A percentile compares a stretch with the other conserved stretches of the same genome.
Conservation (phyloP, 495 filamentous ascomycete genomes). For the Hyaloscypha bicolor region DNA sequence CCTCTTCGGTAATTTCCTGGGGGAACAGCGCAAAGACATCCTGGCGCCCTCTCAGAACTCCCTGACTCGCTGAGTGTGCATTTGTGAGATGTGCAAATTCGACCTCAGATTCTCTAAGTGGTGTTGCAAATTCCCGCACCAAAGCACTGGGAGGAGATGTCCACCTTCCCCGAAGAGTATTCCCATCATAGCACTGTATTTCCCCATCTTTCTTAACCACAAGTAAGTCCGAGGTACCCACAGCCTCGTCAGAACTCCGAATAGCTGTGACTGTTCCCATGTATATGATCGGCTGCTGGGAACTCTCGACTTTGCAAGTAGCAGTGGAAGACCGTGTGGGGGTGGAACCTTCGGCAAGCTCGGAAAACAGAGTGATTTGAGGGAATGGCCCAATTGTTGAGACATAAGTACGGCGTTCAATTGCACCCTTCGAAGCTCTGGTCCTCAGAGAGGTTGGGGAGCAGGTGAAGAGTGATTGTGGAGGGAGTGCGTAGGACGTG, state of each 20-base stretch:
- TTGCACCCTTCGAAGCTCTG: slow-evolving; percentile 51
- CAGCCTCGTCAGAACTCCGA: not conserved
- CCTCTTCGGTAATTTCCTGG: slow-evolving; percentile 46
- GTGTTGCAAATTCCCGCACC: slow-evolving; percentile 8
- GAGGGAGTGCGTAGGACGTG: slow-evolving; percentile 83
- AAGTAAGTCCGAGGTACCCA: slow-evolving; percentile 31
- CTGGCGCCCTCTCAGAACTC: slow-evolving; percentile 47
- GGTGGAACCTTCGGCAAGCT: slow-evolving; percentile 34
- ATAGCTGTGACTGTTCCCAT: slow-evolving; percentile 19
- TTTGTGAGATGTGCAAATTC: slow-evolving; percentile 42
- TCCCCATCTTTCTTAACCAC: slow-evolving; percentile 42
- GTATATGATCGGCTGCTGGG: slow-evolving; percentile 22
- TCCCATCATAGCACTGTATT: slow-evolving; percentile 50
- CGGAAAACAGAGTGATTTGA: slow-evolving; percentile 57
- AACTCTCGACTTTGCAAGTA: slow-evolving; percentile 22
- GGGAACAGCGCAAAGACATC: slow-evolving; percentile 38
- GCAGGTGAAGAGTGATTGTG: slow-evolving; percentile 77
- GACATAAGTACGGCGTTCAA: slow-evolving; percentile 73
- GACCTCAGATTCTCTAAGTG: slow-evolving; percentile 34
- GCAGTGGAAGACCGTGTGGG: slow-evolving; percentile 9
- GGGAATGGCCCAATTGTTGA: slow-evolving; percentile 41
- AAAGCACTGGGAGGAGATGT: slow-evolving; percentile 28
- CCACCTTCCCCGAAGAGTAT: slow-evolving; percentile 44
- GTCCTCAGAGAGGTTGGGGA: slow-evolving; percentile 74
- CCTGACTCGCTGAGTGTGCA: slow-evolving; percentile 42